Evolutionary conservation across 2,329 filamentous ascomycete genomes (phyloP), one percentile per base, ranked within the genome.

Genomic region (Zasmidium citrigriseum): DNA sequence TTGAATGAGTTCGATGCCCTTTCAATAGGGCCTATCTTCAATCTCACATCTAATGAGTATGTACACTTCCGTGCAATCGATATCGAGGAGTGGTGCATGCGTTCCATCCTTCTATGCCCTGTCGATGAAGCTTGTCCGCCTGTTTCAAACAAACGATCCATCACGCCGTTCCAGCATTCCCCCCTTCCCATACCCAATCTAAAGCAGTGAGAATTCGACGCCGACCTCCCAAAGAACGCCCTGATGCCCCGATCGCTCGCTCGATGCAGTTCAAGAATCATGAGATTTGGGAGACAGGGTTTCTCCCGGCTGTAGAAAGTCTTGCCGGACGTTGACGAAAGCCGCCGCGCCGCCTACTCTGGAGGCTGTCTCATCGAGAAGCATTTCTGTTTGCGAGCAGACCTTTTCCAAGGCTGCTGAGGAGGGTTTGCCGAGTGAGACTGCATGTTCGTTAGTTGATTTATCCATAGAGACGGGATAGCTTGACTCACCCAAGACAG

Each of bases 381-480:
- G 79, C 1, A 91, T 90, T 63, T 87, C 89, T 0, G 92, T 96
- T 76, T 97, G 92, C 60, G 93, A 89, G 70, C 90, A 92, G 4
- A 97, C 74, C 60, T 86, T 88, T 74, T 98, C 93, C 25, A 99
- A 76, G 1, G 92, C 90, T 1, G 95, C 90, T 3, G 88, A 87
- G 2, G 91, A 92, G 0, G 91, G 93, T 76, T 96, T 96, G 51
- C 95, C 95, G 2, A 97, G 82, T 0, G 91, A 96, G 45, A 91
- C 93, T 97, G 67, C 52, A 20, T 20, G 5, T 9, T 3, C 29
- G 67, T 77, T 66, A 24, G 45, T 47, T n/a, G n/a, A 47, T 47
- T 10, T 14, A 21, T n/a, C 9, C 4, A 47, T 11, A 47, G 45
- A 47, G 11, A 24, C 5, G 18, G 23, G 18, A 11, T 22, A 18